Conservation (phyloP, 306 rosid genomes). For the Gastrolobium bilobum region DNA sequence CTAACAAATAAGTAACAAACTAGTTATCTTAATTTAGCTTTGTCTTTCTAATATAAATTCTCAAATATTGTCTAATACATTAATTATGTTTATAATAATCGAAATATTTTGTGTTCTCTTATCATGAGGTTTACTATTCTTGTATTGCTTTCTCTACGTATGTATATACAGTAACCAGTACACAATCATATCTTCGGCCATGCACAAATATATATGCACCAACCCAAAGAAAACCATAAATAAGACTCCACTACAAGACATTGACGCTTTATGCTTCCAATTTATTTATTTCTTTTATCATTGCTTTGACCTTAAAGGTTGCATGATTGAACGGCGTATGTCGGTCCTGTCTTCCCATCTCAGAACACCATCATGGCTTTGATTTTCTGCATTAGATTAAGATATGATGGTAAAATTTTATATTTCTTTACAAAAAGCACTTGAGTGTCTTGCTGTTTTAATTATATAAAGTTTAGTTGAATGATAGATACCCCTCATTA, state of each 20-base stretch:
- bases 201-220: conserved; percentile 49
- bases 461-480: conserved; percentile 63
- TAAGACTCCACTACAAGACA: conserved; percentile 54
- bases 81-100: neutral
- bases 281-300: conserved; percentile 47
- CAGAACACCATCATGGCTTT: conserved; percentile 67
- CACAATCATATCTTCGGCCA: conserved; percentile 11
- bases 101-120: neutral
- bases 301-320: conserved; percentile 75
- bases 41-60: neutral
- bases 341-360: conserved; percentile 65
- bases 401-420: conserved; percentile 49
- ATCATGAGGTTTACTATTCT: neutral
- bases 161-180: neutral
- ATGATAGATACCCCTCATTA: conserved; percentile 57
- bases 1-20: neutral
- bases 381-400: conserved; percentile 50
- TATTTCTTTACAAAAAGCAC: conserved; percentile 56
- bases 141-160: neutral
- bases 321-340: conserved; percentile 81
- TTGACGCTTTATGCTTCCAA: conserved; percentile 49
- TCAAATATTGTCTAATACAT: neutral
- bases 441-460: conserved; percentile 57
- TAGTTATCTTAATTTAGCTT: neutral
- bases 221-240: conserved; percentile 41